Percentiles rank a stretch among this genome's conserved stretches.
phyloP scores from a whole-genome alignment of 2,329 filamentous ascomycete species.

The Anthostomella pinea region DNA sequence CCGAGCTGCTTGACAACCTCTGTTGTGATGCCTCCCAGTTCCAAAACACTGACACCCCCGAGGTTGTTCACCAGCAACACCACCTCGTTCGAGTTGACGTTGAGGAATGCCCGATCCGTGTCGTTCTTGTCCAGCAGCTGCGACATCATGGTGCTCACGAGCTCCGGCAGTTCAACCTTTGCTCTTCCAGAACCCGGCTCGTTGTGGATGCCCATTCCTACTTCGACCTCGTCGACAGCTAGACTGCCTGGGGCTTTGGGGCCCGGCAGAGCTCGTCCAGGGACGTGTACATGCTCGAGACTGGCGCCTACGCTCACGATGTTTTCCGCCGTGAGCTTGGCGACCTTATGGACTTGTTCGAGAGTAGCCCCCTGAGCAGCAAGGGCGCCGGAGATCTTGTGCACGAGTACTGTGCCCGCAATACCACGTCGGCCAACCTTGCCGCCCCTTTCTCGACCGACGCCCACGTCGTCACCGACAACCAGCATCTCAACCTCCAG shows the following conservation, averaged over 20 bases:
- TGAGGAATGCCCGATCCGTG: constrained; percentile 67
- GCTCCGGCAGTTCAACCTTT: constrained; percentile 48
- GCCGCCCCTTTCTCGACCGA: constrained; percentile 76
- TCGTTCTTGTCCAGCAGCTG: constrained; percentile 66
- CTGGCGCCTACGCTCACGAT: constrained; percentile 83
- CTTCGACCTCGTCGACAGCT: constrained; percentile 54
- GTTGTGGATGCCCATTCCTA: constrained; percentile 79
- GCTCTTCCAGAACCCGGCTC: constrained; percentile 57
- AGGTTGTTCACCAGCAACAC: constrained; percentile 75
- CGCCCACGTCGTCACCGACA: constrained; percentile 88
- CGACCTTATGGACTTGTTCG: constrained; percentile 69
- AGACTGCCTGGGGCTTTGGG: constrained; percentile 52
- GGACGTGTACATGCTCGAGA: constrained; percentile 89
- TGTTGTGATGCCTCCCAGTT: constrained; percentile 67
- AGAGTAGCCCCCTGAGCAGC: constrained; percentile 68
- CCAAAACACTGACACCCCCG: constrained; percentile 69
- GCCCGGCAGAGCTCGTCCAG: constrained; percentile 62
- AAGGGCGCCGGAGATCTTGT: constrained; percentile 84
- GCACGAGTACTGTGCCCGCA: constrained; percentile 85
- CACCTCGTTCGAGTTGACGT: constrained; percentile 60
- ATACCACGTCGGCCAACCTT: constrained; percentile 91
- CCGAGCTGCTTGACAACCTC: constrained; percentile 65
- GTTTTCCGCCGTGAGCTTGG: constrained; percentile 69
- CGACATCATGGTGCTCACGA: constrained; percentile 64
- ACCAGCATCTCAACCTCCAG: constrained; percentile 83